Conservation (phyloP, 345 rosid species). For the Salix koriyanagi region DNA sequence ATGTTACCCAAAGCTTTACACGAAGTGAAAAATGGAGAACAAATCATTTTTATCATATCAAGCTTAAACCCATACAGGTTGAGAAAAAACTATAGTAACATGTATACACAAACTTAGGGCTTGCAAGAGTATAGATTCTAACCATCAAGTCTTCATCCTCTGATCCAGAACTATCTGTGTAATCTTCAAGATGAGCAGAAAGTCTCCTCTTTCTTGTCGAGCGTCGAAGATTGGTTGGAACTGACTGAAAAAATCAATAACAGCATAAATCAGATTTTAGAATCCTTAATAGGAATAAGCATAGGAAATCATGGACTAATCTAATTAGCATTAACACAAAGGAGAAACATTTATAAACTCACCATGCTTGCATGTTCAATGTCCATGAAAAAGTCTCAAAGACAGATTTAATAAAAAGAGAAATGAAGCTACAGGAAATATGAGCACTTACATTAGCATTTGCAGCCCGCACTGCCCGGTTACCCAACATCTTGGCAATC, state of each 20-base stretch:
- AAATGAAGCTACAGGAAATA: not conserved
- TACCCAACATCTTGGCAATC: conserved; percentile 83
- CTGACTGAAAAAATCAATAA: conserved; percentile 44
- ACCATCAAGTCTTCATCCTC: conserved; percentile 97
- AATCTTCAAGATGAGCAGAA: conserved; percentile 74
- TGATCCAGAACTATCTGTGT: conserved; percentile 85
- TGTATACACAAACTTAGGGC: not conserved
- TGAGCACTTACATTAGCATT: conserved; percentile 49
- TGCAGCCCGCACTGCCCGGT: conserved; percentile 48
- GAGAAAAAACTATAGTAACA: conserved; percentile 3
- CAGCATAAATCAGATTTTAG: conserved; percentile 17
- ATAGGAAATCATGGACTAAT: conserved; percentile 2
- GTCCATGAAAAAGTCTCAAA: not conserved
- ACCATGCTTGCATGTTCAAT: not conserved
- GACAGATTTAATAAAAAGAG: not conserved
- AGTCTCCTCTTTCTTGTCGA: conserved; percentile 89
- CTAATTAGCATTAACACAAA: conserved; percentile 17
- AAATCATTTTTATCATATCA: not conserved
- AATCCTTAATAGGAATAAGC: conserved; percentile 1
- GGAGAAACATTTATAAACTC: conserved; percentile 1
- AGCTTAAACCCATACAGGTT: not conserved
- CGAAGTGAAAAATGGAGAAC: not conserved
- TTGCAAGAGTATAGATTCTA: conserved; percentile 26
- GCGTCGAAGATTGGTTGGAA: conserved; percentile 80
- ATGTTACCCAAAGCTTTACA: conserved; percentile 7